A percentile compares a stretch with the other conserved stretches of the same genome.
phyloP scores from a whole-genome alignment of 306 rosid genomes.

The Quercus ilex region DNA sequence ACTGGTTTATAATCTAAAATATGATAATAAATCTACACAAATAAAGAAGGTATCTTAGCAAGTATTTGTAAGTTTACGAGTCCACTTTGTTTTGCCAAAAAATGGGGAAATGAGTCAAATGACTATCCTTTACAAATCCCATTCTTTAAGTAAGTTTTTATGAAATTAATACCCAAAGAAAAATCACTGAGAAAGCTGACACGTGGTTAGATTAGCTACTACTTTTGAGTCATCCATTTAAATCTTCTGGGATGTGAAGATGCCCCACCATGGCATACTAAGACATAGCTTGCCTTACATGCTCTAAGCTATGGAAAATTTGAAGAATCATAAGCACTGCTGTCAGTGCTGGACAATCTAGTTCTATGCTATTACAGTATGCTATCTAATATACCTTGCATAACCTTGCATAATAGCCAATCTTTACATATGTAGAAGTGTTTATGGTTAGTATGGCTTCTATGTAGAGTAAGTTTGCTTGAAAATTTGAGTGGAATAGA shows the following conservation, averaged over 20 bases:
- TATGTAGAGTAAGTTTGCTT: background rate
- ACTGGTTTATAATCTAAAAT: background rate
- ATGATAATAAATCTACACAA: background rate
- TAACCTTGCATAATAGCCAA: background rate
- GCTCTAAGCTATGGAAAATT: background rate
- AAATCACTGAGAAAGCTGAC: background rate
- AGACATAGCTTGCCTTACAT: background rate
- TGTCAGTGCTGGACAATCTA: background rate
- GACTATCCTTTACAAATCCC: background rate
- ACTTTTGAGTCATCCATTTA: background rate
- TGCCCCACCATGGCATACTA: background rate
- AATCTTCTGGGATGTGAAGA: background rate
- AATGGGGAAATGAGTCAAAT: background rate
- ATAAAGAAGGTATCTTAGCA: background rate
- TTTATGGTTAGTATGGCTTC: background rate
- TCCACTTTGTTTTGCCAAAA: background rate
- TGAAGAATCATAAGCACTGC: background rate
- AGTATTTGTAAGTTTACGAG: background rate
- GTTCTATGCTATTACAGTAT: background rate
- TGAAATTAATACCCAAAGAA: background rate
- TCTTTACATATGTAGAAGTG: background rate
- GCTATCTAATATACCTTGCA: background rate
- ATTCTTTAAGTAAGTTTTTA: background rate
- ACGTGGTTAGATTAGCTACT: background rate
- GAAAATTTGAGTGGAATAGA: background rate